Evolutionary conservation across 2,329 filamentous ascomycete genomes (phyloP).

Genomic region (Penicillium sp.): DNA sequence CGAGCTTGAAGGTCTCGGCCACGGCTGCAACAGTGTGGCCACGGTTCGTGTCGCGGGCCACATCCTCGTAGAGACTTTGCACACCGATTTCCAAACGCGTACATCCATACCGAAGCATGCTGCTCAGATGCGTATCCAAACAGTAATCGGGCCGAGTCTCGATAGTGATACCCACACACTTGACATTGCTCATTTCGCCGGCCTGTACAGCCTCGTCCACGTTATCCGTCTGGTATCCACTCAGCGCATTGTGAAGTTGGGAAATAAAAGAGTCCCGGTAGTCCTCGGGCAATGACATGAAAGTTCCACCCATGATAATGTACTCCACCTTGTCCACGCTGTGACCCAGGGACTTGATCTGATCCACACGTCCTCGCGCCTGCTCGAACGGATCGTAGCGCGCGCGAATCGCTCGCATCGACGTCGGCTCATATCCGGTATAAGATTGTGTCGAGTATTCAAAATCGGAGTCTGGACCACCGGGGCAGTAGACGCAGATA

Average conservation of each 20-base stretch:
- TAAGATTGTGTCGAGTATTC: constrained; percentile 99
- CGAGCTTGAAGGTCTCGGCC: constrained; percentile 91
- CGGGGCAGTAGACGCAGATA: constrained; percentile 97
- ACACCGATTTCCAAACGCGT: constrained; percentile 92
- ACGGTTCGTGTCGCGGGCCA: constrained; percentile 94
- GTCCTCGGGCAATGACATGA: constrained; percentile 88
- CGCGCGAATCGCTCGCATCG: constrained; percentile 95
- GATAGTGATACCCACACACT: constrained; percentile 97
- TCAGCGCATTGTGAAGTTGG: constrained; percentile 92
- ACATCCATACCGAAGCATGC: constrained; percentile 97
- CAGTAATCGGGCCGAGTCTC: constrained; percentile 97
- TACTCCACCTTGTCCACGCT: constrained; percentile 99
- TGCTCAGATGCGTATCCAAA: constrained; percentile 85
- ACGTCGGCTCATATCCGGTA: constrained; percentile 96
- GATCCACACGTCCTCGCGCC: constrained; percentile 88
- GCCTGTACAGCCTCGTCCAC: constrained; percentile 94
- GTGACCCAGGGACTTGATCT: constrained; percentile 91
- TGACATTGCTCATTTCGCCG: constrained; percentile 93
- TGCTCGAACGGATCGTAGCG: constrained; percentile 98
- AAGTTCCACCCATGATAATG: constrained; percentile 99
- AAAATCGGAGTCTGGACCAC: constrained; percentile 95
- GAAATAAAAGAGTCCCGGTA: constrained; percentile 93
- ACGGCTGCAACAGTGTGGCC: constrained; percentile 94
- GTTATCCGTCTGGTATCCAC: constrained; percentile 87
- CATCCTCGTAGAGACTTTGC: constrained; percentile 94